Conservation (phyloP, 2,329 filamentous ascomycete genomes). For the Geosmithia flava region DNA sequence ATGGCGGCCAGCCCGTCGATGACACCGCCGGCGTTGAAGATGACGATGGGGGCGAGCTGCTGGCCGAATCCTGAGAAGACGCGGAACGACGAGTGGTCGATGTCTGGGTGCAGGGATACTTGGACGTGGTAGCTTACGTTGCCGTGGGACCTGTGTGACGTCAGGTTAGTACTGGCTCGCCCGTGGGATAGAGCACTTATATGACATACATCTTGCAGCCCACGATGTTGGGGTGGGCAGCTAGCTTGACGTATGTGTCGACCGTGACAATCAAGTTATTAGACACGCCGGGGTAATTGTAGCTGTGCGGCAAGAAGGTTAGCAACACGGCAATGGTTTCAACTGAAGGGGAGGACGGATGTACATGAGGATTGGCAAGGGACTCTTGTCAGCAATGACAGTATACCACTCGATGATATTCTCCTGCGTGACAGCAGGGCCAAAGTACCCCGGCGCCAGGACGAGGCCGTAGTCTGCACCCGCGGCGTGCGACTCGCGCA, state of each 20-base stretch:
- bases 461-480: constrained; percentile 25
- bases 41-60: constrained; percentile 50
- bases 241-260: constrained; percentile 43
- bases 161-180: neutral
- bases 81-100: constrained; percentile 47
- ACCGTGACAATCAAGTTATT: constrained; percentile 49
- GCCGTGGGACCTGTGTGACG: constrained; percentile 35
- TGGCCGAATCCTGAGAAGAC: constrained; percentile 56
- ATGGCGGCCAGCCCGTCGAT: constrained; percentile 55
- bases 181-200: neutral
- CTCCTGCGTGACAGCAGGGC: constrained; percentile 41
- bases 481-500: constrained; percentile 3
- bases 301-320: constrained; percentile 14
- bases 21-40: constrained; percentile 50
- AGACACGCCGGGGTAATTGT: constrained; percentile 51
- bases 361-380: constrained; percentile 48
- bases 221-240: constrained; percentile 52
- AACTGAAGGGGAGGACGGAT: constrained; percentile 7
- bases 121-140: constrained; percentile 53
- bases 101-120: constrained; percentile 46
- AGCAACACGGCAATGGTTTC: neutral
- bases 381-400: constrained; percentile 45
- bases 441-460: constrained; percentile 55
- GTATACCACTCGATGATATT: constrained; percentile 49
- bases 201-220: constrained; percentile 45